These are phyloP conservation scores for Pestalotiopsis sp. DNA, from an alignment of 2,329 filamentous ascomycete genomes.

Conservation along the genomic window DNA sequence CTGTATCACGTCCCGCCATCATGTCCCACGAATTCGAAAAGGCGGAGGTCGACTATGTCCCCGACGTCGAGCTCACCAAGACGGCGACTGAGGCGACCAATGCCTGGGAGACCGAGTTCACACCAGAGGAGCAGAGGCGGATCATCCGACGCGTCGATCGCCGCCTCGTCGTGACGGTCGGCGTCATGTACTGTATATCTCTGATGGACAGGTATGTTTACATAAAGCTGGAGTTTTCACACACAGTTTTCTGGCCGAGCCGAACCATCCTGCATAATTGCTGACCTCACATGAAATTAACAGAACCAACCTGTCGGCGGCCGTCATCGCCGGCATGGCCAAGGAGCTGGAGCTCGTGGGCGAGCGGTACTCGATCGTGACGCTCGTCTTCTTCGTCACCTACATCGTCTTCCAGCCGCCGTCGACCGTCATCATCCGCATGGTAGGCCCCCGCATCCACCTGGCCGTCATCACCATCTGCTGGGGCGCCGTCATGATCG, in stretches of 20 bases:
- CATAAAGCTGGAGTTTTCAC: not conserved
- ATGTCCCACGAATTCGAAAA: constrained; percentile 11
- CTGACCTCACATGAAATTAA: not conserved
- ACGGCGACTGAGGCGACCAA: constrained; percentile 1
- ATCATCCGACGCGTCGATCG: constrained; percentile 73
- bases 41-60: constrained; percentile 7
- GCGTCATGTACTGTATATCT: constrained; percentile 71
- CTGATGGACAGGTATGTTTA: constrained; percentile 66
- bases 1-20: not conserved
- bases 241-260: too few relatives aligned
- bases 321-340: constrained; percentile 68
- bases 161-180: constrained; percentile 62
- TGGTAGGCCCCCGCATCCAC: constrained; percentile 63
- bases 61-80: constrained; percentile 9
- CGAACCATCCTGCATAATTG: not conserved
- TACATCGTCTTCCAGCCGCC: constrained; percentile 74
- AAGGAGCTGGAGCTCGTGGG: constrained; percentile 47
- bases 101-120: constrained; percentile 44
- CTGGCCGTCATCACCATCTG: constrained; percentile 54
- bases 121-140: constrained; percentile 61
- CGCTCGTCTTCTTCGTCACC: constrained; percentile 73
- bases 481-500: constrained; percentile 65
- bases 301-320: constrained; percentile 69
- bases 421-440: constrained; percentile 68
- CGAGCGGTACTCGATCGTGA: constrained; percentile 59